Evolutionary conservation across 208 protist species (phyloP), one percentile per base, ranked within the genome.

Genomic region (Trypanosoma congolense): DNA sequence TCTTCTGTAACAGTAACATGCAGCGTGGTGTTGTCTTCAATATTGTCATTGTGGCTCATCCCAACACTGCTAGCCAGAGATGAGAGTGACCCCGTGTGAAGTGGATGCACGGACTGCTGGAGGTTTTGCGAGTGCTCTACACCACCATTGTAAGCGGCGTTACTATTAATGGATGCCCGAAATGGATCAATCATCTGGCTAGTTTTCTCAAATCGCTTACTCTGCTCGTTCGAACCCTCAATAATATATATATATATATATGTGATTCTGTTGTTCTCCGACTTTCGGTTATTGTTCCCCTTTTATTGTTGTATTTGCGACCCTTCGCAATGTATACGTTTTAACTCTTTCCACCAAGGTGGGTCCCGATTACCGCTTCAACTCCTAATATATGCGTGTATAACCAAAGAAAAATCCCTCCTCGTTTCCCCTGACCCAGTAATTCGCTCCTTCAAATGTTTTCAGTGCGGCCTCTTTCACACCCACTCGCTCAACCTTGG

Each of bases 1-100:
- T 73, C 56, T 8, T 55, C 42, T 36, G 45, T 55, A 21, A 58
- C 51, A 45, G 59, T 43, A 28, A 75, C 18, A 48, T 75, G 63
- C n/a, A 63, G 3, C 4, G 63, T 49, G 1, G 63, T 54, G 19
- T 53, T 29, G 28, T 0, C 43, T 33, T 10, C 5, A 53, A 69
- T 35, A 43, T 14, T 14, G 29, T 26, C 50, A 29, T 31, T 35
- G n/a, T 35, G 48, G 6, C 12, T 31, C 8, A 16, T 6, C 25
- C 47, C 41, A 48, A 40, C 4, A 8, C 21, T 18, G 19, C 14
- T 30, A 42, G 35, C 46, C 33, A 38, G 12, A 6, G 33, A 12
- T 16, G 33, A 12, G 12, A 38, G 33, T 38, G 19, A 21, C 40
- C n/a, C 12, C 22, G 1, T 28, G 28, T 21, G 38, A 18, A 16